These are phyloP conservation scores for Scedosporium apiospermum DNA, from an alignment of 2,329 filamentous ascomycete genomes.

Conservation along the genomic window DNA sequence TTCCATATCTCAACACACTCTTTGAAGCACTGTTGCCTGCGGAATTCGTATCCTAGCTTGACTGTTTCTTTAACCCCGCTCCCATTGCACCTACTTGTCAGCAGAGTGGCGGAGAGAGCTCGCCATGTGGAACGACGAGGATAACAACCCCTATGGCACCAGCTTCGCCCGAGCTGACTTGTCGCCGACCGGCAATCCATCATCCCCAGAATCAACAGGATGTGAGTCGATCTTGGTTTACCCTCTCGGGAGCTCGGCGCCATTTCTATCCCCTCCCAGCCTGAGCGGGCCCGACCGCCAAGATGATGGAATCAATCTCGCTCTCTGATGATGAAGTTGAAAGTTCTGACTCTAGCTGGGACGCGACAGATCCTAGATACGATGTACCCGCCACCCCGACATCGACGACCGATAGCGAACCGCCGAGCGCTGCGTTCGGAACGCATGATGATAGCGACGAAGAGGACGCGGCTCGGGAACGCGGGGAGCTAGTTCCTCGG, in stretches of 20 bases:
- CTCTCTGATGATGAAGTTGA: constrained; percentile 21
- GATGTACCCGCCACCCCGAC: constrained; percentile 64
- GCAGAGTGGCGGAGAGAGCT: neutral
- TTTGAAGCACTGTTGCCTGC: neutral
- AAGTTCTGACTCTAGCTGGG: constrained; percentile 35
- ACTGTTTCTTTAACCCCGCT: neutral
- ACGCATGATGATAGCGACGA: constrained; percentile 31
- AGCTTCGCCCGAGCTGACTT: constrained; percentile 86
- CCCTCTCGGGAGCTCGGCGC: neutral
- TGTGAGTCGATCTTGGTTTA: constrained; percentile 36
- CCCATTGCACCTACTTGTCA: neutral
- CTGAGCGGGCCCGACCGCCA: constrained; percentile 9
- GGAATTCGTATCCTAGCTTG: neutral
- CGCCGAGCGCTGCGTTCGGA: constrained; percentile 11
- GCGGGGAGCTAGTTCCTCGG: constrained; percentile 38
- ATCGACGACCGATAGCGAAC: constrained; percentile 49
- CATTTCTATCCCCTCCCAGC: neutral
- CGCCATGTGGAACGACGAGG: constrained; percentile 95
- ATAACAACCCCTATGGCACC: constrained; percentile 91
- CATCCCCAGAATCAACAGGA: constrained; percentile 48
- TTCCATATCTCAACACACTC: neutral
- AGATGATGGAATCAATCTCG: constrained; percentile 27
- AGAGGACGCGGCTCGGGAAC: constrained; percentile 32
- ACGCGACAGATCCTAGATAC: constrained; percentile 43
- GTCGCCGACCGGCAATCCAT: constrained; percentile 56